Evolutionary conservation across 495 filamentous ascomycete genomes (phyloP), one percentile per base, ranked within the genome.

Genomic region (Penicillium tannophilum): DNA sequence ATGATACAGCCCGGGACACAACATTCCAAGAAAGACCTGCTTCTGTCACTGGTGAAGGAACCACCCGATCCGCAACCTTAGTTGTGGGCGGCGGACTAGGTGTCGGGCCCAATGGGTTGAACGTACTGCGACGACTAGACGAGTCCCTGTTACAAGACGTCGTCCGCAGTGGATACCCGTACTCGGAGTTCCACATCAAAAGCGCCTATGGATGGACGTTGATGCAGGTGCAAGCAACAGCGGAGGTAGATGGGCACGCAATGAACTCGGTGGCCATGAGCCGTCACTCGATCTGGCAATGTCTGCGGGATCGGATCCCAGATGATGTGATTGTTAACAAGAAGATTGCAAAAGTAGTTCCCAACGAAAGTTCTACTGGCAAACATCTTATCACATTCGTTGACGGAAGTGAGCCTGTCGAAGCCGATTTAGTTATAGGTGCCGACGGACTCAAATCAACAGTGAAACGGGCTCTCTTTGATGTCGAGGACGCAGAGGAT

Each of bases 71-170:
- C 12, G 60, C 66, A 5, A 77, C 77, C 1, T 60, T 76, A 14
- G 67, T 75, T 30, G 72, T 83, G 8, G 82, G 80, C n/a, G 79
- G 80, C 44, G 79, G 76, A 6, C 65, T 84, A 2, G 81, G 73
- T 35, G 52, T 84, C 43, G 72, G 65, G 9, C 76, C 82, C 3
- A 85, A 84, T 59, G 80, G 82, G 16, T 70, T 84, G 39, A 66
- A 73, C 41, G 74, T 80, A 6, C 65, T 84, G 1, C 57, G 68
- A 28, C 68, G 72, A 19, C 72, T 84, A 3, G 67, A 76, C 62
- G 57, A 66, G 33, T 45, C 50, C 5, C 59, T 84, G 11, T 63
- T 78, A 47, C 63, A 55, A 16, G 69, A 72, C 12, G 68, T 79
- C 17, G 64, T 65, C 11, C 63, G 62, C 12, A 59, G 64, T 26